Percentiles rank a stretch among this genome's conserved stretches.
phyloP scores from a whole-genome alignment of 148 eudicot genomes.

The Cornus kousa region DNA sequence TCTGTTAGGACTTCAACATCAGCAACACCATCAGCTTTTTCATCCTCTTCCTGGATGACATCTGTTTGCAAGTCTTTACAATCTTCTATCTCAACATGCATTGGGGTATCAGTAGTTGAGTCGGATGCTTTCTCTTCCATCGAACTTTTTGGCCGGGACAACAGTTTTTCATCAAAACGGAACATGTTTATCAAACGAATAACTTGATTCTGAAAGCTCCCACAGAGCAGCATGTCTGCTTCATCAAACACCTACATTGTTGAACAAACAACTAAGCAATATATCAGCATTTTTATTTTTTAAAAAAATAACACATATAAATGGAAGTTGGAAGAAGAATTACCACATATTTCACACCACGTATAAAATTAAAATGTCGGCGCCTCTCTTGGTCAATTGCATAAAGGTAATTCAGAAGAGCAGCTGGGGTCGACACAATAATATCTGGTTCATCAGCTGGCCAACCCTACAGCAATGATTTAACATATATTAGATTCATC shows the following conservation, averaged over 20 bases:
- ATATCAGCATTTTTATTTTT: too few relatives aligned
- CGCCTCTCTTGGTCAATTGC: slow-evolving; percentile 68
- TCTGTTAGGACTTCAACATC: slow-evolving; percentile 24
- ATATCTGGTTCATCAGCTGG: slow-evolving; percentile 69
- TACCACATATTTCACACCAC: slow-evolving; percentile 82
- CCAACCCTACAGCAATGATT: slow-evolving; percentile 57
- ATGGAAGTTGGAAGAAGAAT: background rate
- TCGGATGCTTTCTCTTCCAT: slow-evolving; percentile 24
- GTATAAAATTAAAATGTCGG: slow-evolving; percentile 59
- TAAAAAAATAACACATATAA: background rate
- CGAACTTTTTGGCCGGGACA: slow-evolving; percentile 45
- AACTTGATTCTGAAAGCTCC: slow-evolving; percentile 91
- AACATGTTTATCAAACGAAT: slow-evolving; percentile 85
- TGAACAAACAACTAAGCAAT: too few relatives aligned
- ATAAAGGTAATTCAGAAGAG: slow-evolving; percentile 80
- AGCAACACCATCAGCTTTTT: slow-evolving; percentile 22
- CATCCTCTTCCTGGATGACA: slow-evolving; percentile 31
- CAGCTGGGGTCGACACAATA: slow-evolving; percentile 85
- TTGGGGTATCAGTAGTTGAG: slow-evolving; percentile 24
- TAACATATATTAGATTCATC: background rate
- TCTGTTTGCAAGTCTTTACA: slow-evolving; percentile 30
- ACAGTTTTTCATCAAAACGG: slow-evolving; percentile 86
- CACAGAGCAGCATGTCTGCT: slow-evolving; percentile 91
- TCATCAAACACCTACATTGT: slow-evolving; percentile 86
- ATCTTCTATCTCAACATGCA: slow-evolving; percentile 33